Percentiles rank a stretch among this genome's conserved stretches.
phyloP scores from a whole-genome alignment of 176 grass and related monocot species.

The Phoenix roebelenii region DNA sequence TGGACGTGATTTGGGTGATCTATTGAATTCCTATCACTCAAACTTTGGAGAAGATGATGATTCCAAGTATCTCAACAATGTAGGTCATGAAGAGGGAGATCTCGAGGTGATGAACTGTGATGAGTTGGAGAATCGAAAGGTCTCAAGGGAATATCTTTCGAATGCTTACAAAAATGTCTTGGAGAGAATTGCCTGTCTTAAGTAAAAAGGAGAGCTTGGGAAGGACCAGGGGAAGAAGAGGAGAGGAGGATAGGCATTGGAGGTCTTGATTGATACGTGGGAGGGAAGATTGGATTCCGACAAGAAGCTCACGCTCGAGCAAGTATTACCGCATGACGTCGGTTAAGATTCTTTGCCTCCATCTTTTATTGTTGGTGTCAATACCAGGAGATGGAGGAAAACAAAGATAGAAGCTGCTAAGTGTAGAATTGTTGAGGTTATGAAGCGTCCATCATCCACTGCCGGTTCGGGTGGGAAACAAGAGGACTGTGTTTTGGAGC shows the following conservation, averaged over 20 bases:
- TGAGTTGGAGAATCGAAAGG: slow-evolving; percentile 25
- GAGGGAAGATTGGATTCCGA: slow-evolving; percentile 31
- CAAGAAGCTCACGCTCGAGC: slow-evolving; percentile 38
- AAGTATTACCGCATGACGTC: slow-evolving; percentile 43
- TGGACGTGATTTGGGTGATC: slow-evolving; percentile 16
- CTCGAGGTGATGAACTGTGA: slow-evolving; percentile 4
- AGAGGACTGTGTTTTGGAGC: slow-evolving; percentile 7
- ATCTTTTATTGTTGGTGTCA: slow-evolving; percentile 46
- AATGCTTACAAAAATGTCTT: slow-evolving; percentile 64
- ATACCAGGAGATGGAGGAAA: slow-evolving; percentile 48
- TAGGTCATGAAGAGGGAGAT: background rate
- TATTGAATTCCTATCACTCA: slow-evolving; percentile 18
- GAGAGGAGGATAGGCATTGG: slow-evolving; percentile 25
- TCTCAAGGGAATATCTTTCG: slow-evolving; percentile 40
- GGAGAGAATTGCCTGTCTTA: slow-evolving; percentile 38
- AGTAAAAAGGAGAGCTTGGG: slow-evolving; percentile 35
- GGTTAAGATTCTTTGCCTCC: slow-evolving; percentile 76
- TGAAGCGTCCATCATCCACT: slow-evolving; percentile 27
- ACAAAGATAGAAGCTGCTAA: slow-evolving; percentile 72
- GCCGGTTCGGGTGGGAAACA: background rate
- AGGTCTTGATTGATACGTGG: slow-evolving; percentile 23
- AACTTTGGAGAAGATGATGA: slow-evolving; percentile 16
- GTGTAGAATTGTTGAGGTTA: slow-evolving; percentile 52
- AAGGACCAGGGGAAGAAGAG: slow-evolving; percentile 43
- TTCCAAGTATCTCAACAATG: slow-evolving; percentile 36